Conservation (phyloP, 345 rosid genomes). For the Mangifera indica region DNA sequence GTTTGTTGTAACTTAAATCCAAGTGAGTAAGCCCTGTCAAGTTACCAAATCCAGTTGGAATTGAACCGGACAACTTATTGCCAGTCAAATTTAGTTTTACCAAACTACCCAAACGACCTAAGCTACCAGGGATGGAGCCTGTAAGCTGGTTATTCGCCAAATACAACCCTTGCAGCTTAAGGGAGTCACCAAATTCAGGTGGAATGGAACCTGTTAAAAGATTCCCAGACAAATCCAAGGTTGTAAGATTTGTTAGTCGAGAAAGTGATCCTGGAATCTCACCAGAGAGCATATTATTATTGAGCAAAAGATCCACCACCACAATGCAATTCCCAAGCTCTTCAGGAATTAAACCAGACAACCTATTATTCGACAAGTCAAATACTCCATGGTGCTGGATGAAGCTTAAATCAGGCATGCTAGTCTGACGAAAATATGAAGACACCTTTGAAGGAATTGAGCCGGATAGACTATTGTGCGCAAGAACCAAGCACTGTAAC, state of each 20-base stretch:
- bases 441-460: conserved; percentile 60
- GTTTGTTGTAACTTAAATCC: conserved; percentile 71
- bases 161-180: conserved; percentile 78
- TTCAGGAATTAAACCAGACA: conserved; percentile 71
- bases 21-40: conserved; percentile 70
- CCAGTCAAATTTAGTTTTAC: conserved; percentile 77
- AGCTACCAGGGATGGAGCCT: conserved; percentile 67
- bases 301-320: conserved; percentile 63
- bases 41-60: conserved; percentile 69
- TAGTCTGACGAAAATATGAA: conserved; percentile 57
- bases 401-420: conserved; percentile 72
- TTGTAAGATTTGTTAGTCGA: conserved; percentile 57
- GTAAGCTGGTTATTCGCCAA: conserved; percentile 66
- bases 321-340: conserved; percentile 69
- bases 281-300: conserved; percentile 70
- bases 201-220: conserved; percentile 64
- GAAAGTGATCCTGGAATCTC: conserved; percentile 72
- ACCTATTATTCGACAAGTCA: conserved; percentile 63
- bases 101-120: conserved; percentile 58
- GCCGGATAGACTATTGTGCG: conserved; percentile 74
- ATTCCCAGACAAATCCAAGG: conserved; percentile 78
- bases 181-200: conserved; percentile 47
- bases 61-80: conserved; percentile 52
- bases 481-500: conserved; percentile 83
- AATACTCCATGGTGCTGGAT: conserved; percentile 85